Base-by-base conservation (phyloP, 2,329 filamentous ascomycete genomes). In the Claviceps africana region DNA sequence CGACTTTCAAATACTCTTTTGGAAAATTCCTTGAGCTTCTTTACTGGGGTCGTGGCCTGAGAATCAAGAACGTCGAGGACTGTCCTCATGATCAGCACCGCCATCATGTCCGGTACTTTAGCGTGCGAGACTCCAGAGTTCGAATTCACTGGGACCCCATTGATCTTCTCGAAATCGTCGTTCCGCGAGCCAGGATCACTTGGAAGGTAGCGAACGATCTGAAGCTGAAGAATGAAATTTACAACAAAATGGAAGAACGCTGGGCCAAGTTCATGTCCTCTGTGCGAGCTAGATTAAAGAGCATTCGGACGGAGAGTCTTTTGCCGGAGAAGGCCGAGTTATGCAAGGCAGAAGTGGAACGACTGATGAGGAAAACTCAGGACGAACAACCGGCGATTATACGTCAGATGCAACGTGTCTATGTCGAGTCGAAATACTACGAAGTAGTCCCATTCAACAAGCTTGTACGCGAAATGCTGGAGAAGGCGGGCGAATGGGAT, bases 191-290 rank as follows among this genome's bases (percentile, higher is more conserved):
- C 28, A 81, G 87, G 52, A 86, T 98, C 50, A 96, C 91, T 0
- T 98, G 94, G 91, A 97, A 96, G 66, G 93, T 98, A 28, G 91
- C 95, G 59, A 86, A 94, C 57, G 93, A 98, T 64, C 71, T 98
- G 48, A 85, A 78, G 58, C 77, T 98, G 60, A 95, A 95, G 67
- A 98, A 98, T 60, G 88, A 95, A 25, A 82, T 95, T 33, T 98
- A 87, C 64, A 75, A 74, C 22, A 85, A 83, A 62, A 86, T 85
- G 55, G 87, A 95, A 62, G 83, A 88, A 51, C 82, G 88, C 37
- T 83, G 95, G 70, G 82, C 81, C 57, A 82, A 83, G 22, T 98
- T 96, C 70, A 95, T 95, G 75, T 69, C 78, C 21, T 95, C 91
- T 0, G 88, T 98, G 50, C 87, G 85, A 62, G 78, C 82, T 11